A percentile compares a stretch with the other conserved stretches of the same genome.
Conservation (phyloP, 164 flowering plant species). For the Kalanchoe fedtschenkoi region DNA sequence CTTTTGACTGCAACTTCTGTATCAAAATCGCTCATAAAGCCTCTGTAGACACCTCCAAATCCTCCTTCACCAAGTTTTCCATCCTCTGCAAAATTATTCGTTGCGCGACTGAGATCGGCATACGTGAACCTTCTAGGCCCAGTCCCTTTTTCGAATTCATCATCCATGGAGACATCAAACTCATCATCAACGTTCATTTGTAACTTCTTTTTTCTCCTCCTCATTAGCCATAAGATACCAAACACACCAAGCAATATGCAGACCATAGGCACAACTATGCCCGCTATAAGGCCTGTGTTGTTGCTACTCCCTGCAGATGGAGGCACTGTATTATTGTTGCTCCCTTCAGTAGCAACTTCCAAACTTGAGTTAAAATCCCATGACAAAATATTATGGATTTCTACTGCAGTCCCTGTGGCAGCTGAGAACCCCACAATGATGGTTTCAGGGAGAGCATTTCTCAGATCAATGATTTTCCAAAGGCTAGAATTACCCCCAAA, state of each 20-base stretch:
- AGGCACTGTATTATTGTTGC: too few relatives aligned
- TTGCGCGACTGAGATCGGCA: constrained; percentile 17
- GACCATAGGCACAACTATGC: constrained; percentile 4
- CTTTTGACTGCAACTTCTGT: constrained; percentile 27
- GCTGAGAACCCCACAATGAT: constrained; percentile 59
- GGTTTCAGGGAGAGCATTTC: constrained; percentile 27
- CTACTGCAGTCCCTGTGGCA: constrained; percentile 37
- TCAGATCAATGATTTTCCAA: constrained; percentile 29
- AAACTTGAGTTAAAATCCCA: constrained; percentile 50
- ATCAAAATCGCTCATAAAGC: constrained; percentile 15
- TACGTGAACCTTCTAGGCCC: constrained; percentile 31
- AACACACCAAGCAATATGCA: constrained; percentile 2
- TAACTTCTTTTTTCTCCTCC: constrained; percentile 9
- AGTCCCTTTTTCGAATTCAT: constrained; percentile 28
- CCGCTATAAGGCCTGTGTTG: constrained; percentile 8
- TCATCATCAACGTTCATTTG: background rate
- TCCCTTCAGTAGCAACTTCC: constrained; percentile 10
- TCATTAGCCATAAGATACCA: constrained; percentile 7
- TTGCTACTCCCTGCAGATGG: too few relatives aligned
- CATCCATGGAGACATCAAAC: constrained; percentile 16
- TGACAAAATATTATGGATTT: constrained; percentile 30
- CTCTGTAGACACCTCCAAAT: constrained; percentile 36
- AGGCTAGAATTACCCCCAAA: constrained; percentile 22
- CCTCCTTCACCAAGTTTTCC: constrained; percentile 30
- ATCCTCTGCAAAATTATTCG: constrained; percentile 18